Base-by-base conservation (phyloP, 257 asterid genomes). In the Thymus quinquecostatus region DNA sequence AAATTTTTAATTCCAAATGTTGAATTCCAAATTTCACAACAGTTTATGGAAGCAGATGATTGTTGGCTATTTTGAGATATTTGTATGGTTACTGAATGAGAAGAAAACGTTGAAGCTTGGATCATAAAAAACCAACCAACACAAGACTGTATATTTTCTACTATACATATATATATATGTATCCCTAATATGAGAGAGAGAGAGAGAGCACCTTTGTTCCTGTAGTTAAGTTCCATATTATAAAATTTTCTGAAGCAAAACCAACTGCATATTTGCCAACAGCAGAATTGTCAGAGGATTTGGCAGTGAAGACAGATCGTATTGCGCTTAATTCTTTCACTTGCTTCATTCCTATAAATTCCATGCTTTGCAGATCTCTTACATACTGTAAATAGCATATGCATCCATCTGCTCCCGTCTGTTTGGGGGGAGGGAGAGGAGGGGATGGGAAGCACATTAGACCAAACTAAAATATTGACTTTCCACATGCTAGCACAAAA, bases 361-460 rank as follows among this genome's bases (percentile, higher is more conserved):
- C 96, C 84, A 91, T 73, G 76, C 80, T 82, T 49, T 40, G 80
- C 72, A 71, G 78, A 82, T 75, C 76, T 80, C 78, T 86, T 61
- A 84, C 85, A 76, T 84, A 83, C 77, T 78, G 90, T 77, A 94
- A 85, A 83, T 91, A 80, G 89, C 99, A 94, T 79, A 91, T 88
- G 85, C 97, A 94, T 73, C 99, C 99, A 85, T 94, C 99, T 73
- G 95, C 91, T 80, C 98, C 98, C 2, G 95, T 94, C 98, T 94
- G 86, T 41, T 43, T 11, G 32, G 3, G 60, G 63, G 41, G 6
- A 38, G 41, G 8, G 50, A 13, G 64, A 66, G 60, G 50, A 28
- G 54, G 38, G 38, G 66, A 29, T 38, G 66, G 14, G 45, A 49
- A 44, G 59, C 8, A 58, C 11, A 75, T 74, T 61, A 73, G 55